Conservation (phyloP, 1,284 basidiomycete genomes). For the Psilocybe mexicana region DNA sequence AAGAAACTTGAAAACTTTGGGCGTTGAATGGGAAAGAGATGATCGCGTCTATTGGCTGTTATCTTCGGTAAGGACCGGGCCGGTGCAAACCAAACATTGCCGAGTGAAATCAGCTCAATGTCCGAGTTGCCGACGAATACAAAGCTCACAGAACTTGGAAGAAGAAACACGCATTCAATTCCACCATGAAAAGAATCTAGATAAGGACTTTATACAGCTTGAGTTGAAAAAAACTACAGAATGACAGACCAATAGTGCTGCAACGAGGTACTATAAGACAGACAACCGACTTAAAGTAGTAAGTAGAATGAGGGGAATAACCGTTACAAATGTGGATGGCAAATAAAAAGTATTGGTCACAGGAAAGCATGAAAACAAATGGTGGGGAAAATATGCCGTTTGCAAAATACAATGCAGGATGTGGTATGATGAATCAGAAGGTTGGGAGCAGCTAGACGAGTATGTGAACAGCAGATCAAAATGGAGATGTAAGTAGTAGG, state of each 20-base stretch:
- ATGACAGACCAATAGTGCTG: constrained; percentile 63
- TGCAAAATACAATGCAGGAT: constrained; percentile 70
- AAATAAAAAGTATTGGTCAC: constrained; percentile 47
- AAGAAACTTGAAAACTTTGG: not conserved
- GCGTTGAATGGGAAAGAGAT: constrained; percentile 10
- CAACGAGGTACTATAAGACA: constrained; percentile 56
- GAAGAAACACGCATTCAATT: constrained; percentile 2
- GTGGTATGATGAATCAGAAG: constrained; percentile 37
- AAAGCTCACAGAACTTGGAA: not conserved
- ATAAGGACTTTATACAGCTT: constrained; percentile 51
- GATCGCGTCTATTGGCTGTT: constrained; percentile 11
- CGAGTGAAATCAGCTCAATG: not conserved
- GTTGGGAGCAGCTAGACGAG: constrained; percentile 30
- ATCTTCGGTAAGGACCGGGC: constrained; percentile 13
- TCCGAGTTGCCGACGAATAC: not conserved
- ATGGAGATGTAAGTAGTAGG: constrained; percentile 31
- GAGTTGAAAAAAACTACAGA: constrained; percentile 60
- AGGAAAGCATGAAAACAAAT: constrained; percentile 47
- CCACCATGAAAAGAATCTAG: constrained; percentile 22
- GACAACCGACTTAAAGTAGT: constrained; percentile 49
- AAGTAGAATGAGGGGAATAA: constrained; percentile 41
- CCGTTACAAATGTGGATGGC: constrained; percentile 59
- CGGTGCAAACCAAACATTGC: not conserved
- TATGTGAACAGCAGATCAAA: constrained; percentile 36
- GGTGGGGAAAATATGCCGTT: constrained; percentile 53